phyloP scores from a whole-genome alignment of 2,329 filamentous ascomycete genomes.

The Cadophora gregata region DNA sequence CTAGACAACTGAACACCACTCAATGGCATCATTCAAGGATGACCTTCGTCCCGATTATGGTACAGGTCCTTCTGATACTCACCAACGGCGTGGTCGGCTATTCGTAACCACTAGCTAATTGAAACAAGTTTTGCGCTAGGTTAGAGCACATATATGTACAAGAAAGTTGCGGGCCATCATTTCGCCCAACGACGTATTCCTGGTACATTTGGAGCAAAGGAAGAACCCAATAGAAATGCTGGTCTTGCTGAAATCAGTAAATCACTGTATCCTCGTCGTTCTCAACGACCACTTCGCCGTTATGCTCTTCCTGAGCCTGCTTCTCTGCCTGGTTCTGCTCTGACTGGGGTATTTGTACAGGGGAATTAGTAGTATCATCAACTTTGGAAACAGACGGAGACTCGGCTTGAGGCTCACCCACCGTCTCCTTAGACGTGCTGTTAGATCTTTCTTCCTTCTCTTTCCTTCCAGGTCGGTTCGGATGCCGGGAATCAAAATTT shows the following conservation, averaged over 20 bases:
- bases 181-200: neutral
- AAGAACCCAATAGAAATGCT: neutral
- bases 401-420: constrained; percentile 53
- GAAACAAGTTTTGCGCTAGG: neutral
- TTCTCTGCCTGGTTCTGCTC: constrained; percentile 44
- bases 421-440: constrained; percentile 46
- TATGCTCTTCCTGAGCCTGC: constrained; percentile 67
- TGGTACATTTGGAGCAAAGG: neutral
- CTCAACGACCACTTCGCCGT: constrained; percentile 79
- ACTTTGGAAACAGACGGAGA: constrained; percentile 45
- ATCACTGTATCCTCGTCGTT: constrained; percentile 91
- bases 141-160: constrained; percentile 14
- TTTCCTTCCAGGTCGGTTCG: constrained; percentile 36
- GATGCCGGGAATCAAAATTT: constrained; percentile 61
- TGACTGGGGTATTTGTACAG: constrained; percentile 40
- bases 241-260: constrained; percentile 62
- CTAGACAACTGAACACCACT: too few species aligned
- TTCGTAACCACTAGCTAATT: neutral
- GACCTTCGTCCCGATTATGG: neutral
- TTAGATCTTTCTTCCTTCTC: constrained; percentile 39
- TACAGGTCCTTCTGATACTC: neutral
- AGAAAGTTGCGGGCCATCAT: neutral
- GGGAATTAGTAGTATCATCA: constrained; percentile 48
- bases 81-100: neutral
- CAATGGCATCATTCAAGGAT: neutral